Evolutionary conservation across 129 eudicot genomes (phyloP).

Genomic region (Saussurea involucrata): DNA sequence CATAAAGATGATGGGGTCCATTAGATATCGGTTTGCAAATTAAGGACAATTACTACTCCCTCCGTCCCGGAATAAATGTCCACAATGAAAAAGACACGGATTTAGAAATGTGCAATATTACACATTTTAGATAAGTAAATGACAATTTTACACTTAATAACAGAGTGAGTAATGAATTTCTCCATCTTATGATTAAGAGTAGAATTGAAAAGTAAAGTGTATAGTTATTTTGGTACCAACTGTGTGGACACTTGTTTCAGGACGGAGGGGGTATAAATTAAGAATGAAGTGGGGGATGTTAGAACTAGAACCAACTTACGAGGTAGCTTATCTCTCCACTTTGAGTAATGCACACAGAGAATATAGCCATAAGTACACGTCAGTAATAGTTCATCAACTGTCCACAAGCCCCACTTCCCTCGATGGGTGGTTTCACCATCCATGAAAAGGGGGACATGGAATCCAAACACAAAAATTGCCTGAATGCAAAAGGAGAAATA

Average conservation of each 20-base stretch:
- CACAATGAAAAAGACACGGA: background rate
- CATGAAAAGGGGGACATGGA: slow-evolving; percentile 53
- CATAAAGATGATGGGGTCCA: slow-evolving; percentile 20
- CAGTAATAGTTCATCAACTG: slow-evolving; percentile 48
- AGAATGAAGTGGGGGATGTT: background rate
- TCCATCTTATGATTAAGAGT: background rate
- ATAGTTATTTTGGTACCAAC: background rate
- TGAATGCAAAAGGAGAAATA: slow-evolving; percentile 12
- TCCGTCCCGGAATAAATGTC: background rate
- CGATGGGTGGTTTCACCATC: slow-evolving; percentile 39
- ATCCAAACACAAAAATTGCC: slow-evolving; percentile 74
- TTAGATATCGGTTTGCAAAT: slow-evolving; percentile 6
- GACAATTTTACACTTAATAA: background rate
- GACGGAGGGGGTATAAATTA: background rate
- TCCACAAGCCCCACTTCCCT: slow-evolving; percentile 70
- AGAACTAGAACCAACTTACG: slow-evolving; percentile 42
- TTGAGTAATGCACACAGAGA: slow-evolving; percentile 70
- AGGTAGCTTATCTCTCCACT: slow-evolving; percentile 81
- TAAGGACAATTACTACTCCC: background rate
- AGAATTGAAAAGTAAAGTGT: background rate
- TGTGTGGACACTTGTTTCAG: background rate
- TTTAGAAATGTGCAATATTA: background rate
- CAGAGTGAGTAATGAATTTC: background rate
- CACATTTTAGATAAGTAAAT: background rate
- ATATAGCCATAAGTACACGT: slow-evolving; percentile 63